Conservation (phyloP, 176 grass and related monocot species). For the Miscanthus lutarioriparius region DNA sequence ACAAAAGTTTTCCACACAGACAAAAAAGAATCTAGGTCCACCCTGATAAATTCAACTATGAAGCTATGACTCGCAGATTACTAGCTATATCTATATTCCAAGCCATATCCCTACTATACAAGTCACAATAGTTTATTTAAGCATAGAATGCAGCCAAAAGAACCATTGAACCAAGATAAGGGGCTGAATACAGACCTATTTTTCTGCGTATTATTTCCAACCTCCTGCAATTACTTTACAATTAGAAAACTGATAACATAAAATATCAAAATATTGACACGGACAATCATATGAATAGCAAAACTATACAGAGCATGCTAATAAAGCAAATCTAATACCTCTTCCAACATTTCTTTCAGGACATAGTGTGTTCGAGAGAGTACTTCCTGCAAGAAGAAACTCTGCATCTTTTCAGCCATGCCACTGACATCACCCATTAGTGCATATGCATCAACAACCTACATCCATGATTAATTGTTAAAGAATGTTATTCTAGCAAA, state of each 20-base stretch:
- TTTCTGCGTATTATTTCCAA: slow-evolving; percentile 82
- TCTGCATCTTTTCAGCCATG: slow-evolving; percentile 99
- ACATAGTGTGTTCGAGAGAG: slow-evolving; percentile 89
- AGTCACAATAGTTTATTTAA: slow-evolving; percentile 25
- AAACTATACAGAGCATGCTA: slow-evolving; percentile 19
- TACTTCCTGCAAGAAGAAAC: slow-evolving; percentile 99
- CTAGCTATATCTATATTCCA: not conserved
- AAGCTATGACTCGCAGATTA: slow-evolving; percentile 8
- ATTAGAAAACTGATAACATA: slow-evolving; percentile 39
- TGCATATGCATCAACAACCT: slow-evolving; percentile 96
- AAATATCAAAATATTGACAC: slow-evolving; percentile 23
- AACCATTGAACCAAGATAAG: slow-evolving; percentile 38
- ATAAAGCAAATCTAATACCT: slow-evolving; percentile 63
- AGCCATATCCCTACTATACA: slow-evolving; percentile 17
- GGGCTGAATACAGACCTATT: slow-evolving; percentile 60
- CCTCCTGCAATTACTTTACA: slow-evolving; percentile 69
- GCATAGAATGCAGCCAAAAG: slow-evolving; percentile 23
- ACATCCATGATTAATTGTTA: slow-evolving; percentile 25
- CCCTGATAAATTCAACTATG: slow-evolving; percentile 12
- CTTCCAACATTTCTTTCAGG: slow-evolving; percentile 83
- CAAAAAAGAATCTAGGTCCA: not conserved
- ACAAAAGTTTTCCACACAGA: not conserved
- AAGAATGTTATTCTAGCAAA: slow-evolving; percentile 25
- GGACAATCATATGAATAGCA: not conserved
- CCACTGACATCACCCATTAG: slow-evolving; percentile 92